A percentile compares a stretch with the other conserved stretches of the same genome.
These are phyloP conservation scores for Magnolia officinalis DNA, from an alignment of 164 flowering plant genomes.

Conservation along the genomic window DNA sequence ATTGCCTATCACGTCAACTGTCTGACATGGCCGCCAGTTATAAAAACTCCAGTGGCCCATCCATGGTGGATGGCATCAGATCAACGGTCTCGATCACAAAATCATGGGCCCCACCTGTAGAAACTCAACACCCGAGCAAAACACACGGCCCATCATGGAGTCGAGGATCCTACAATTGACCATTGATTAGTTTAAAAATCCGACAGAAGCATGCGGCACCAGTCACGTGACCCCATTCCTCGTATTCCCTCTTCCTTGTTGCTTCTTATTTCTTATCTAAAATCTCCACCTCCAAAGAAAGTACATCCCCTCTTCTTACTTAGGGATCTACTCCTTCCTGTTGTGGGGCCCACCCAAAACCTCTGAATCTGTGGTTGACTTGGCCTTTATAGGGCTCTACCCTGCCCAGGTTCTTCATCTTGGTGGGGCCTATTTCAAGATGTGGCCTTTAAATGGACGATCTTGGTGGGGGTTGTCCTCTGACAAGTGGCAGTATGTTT, in stretches of 20 bases:
- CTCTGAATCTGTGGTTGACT: background rate
- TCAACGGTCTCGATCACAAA: background rate
- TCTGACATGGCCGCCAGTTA: too few species aligned
- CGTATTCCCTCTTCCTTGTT: background rate
- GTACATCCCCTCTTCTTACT: background rate
- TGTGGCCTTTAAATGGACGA: background rate
- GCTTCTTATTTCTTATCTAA: background rate
- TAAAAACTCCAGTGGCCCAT: too few species aligned
- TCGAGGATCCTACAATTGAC: background rate
- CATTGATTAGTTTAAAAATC: background rate
- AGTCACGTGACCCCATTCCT: background rate
- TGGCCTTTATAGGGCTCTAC: background rate
- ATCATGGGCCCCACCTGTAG: background rate
- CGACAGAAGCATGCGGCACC: constrained; percentile 6
- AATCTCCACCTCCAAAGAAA: background rate
- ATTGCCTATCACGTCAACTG: too few species aligned
- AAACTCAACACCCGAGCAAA: background rate
- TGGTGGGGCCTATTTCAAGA: background rate
- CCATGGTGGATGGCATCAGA: too few species aligned
- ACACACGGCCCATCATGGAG: background rate
- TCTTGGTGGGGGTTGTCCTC: too few species aligned
- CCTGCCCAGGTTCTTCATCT: background rate
- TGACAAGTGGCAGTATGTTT: too few species aligned
- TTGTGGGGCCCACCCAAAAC: background rate
- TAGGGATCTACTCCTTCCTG: background rate